These are phyloP conservation scores for Daucus carota DNA, from an alignment of 129 eudicot species.

Conservation along the genomic window DNA sequence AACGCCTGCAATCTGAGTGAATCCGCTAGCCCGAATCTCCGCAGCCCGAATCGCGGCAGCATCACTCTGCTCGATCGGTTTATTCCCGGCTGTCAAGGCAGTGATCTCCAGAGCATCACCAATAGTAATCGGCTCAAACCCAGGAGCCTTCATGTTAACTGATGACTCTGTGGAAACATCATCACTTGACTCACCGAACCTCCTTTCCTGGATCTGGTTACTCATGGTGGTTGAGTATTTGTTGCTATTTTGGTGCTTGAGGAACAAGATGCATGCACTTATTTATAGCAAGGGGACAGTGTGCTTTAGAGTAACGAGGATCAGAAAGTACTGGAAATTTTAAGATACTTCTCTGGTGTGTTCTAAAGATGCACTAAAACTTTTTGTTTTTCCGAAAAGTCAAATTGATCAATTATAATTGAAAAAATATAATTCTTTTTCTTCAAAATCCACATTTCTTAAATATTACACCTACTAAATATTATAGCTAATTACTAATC, in stretches of 20 bases:
- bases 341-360: no score
- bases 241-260: not conserved
- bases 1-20: conserved; percentile 8
- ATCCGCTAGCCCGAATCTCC: conserved; percentile 46
- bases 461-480: no score
- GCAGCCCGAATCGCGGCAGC: conserved; percentile 65
- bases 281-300: no score
- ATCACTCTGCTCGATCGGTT: conserved; percentile 46
- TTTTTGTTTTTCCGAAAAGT: no score
- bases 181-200: not conserved
- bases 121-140: not conserved
- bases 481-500: no score
- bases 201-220: not conserved
- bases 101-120: not conserved
- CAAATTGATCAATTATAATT: no score
- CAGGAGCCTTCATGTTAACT: not conserved
- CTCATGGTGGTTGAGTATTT: not conserved
- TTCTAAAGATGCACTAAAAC: no score
- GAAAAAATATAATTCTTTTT: no score
- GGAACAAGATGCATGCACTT: not conserved
- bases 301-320: no score
- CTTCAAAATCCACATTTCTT: no score
- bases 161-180: not conserved
- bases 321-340: not conserved
- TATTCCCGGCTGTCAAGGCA: conserved; percentile 37